Conservation (phyloP, 2,329 filamentous ascomycete genomes). For the Xylaria sp. region DNA sequence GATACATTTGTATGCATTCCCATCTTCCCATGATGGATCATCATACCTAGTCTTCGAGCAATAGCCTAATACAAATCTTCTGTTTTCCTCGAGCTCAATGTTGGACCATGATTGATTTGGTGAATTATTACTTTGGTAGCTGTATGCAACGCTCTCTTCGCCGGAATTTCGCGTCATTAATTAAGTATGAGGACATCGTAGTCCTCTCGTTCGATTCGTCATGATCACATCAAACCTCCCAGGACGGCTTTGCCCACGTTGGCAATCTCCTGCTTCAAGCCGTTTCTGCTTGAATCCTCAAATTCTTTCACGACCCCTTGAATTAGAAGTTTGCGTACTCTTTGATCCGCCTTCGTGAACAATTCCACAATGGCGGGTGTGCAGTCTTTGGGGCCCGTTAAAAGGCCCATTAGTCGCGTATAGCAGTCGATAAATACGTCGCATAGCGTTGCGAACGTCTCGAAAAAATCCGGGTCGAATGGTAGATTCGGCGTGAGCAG, state of each 20-base stretch:
- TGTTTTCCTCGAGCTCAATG: not conserved
- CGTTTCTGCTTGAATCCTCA: conserved; percentile 74
- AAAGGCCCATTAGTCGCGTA: conserved; percentile 66
- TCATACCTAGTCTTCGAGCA: conserved; percentile 3
- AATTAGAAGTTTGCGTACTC: conserved; percentile 82
- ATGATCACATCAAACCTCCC: conserved; percentile 67
- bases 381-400: conserved; percentile 71
- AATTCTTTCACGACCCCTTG: conserved; percentile 86
- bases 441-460: conserved; percentile 92
- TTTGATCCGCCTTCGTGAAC: conserved; percentile 83
- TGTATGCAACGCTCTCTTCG: not conserved
- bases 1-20: not conserved
- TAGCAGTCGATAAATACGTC: conserved; percentile 95
- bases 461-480: conserved; percentile 95
- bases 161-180: conserved; percentile 5
- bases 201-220: not conserved
- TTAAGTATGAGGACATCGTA: not conserved
- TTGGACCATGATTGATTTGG: not conserved
- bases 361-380: conserved; percentile 68
- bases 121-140: not conserved
- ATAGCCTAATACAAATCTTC: not conserved
- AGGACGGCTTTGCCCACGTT: conserved; percentile 85
- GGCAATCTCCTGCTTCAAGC: conserved; percentile 74
- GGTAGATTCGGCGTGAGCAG: conserved; percentile 87
- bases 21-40: conserved; percentile 9